Evolutionary conservation across 139 green algal species (phyloP), one percentile per base, ranked within the genome.

Genomic region (Desmodesmus armatus): DNA sequence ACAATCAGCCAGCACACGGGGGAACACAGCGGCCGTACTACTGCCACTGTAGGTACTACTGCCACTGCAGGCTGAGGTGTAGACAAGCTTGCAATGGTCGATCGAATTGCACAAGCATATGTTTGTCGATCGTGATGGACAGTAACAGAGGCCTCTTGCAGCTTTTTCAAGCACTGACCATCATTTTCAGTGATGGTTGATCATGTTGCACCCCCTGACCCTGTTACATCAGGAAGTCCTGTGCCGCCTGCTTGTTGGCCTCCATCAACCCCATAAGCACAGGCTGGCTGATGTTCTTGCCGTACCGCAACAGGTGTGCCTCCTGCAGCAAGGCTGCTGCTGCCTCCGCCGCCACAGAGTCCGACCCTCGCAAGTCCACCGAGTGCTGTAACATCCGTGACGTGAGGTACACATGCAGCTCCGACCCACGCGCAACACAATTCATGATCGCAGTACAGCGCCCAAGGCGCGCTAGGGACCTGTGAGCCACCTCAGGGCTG

Each of bases 371-470:
- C 49, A 73, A 35, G 23, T 69, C 58, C 17, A 77, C 47, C 13
- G 80, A 67, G n/a, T 63, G 69, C 69, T 83, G 70, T 33, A 89
- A 51, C 78, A 86, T 67, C 37, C 67, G 35, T 13, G 41, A 80
- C 9, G 82, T 73, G 29, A 76, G 65, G 60, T 78, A 82, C 41
- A 82, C 72, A n/a, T 87, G 82, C 72, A 87, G 43, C 58, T 83
- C 78, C 21, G 66, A 53, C 5, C 79, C 60, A 17, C 43, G 33
- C 31, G 47, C 60, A 3, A 86, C 80, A 27, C 65, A 62, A 27
- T 80, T 67, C 49, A 86, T 13, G 0, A 86, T 31, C 7, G 53
- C 49, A 2, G 72, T 13, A 51, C 80, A 86, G 25, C 67, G 37
- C 5, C 62, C 67, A 3, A 86, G 47, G 23, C 62, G 13, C 39